Evolutionary conservation across 805 yeast species (phyloP), one percentile per base, ranked within the genome.

Genomic region (Kuraishia hungarica): DNA sequence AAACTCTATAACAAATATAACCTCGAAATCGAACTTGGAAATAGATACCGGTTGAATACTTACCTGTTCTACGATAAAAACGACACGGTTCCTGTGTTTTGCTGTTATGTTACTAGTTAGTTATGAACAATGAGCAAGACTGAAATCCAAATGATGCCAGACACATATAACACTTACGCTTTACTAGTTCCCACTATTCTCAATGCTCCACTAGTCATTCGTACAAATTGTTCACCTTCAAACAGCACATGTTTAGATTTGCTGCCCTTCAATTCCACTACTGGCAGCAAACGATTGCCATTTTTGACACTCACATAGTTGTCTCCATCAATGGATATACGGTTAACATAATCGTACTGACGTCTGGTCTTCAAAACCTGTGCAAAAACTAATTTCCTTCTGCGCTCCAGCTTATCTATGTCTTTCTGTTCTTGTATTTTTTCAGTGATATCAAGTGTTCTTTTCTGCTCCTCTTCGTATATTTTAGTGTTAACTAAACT

Each of bases 331-430:
- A 81, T 68, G 15, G 61, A 52, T 10, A 75, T 60, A 47, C 84
- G 68, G 60, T 83, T 86, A 54, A 76, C 73, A 56, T 66, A 64
- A 53, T 75, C 80, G 49, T 75, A 70, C 52, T 69, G 68, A 6
- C 64, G 62, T 56, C 70, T 68, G 54, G 76, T 72, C 54, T 66
- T 61, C 54, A 63, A 52, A 17, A 66, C 50, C 57, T 57, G 54
- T 59, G 60, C 53, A 53, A 57, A 46, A 1, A 63, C 53, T 43
- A 54, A 47, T 53, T 60, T 58, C 56, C 60, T 58, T 29, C 55
- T 60, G 53, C 55, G 46, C 48, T 56, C 58, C 26, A 57, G 39
- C 55, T 52, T 28, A 53, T 48, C 57, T 39, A 53, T 57, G 1
- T 39, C 39, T 23, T 59, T 63, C 19, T 63, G 61, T 28, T 59